Evolutionary conservation across 768 basidiomycete species (phyloP), one percentile per base, ranked within the genome.

Genomic region (Boletus huronensis): DNA sequence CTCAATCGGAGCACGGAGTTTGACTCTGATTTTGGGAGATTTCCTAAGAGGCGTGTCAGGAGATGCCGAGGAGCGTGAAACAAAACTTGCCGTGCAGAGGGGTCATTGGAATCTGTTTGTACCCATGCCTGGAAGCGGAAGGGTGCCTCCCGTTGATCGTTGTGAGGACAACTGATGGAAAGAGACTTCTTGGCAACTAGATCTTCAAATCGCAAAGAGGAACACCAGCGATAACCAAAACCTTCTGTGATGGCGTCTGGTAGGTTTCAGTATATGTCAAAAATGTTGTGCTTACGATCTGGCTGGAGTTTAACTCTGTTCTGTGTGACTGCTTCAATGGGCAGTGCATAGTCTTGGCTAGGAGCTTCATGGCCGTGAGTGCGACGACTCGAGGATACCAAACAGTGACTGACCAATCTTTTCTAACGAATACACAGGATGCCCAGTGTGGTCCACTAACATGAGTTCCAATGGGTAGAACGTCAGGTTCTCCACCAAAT

Each of bases 71-170:
- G n/a, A 40, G 34, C 17, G 9, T 28, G 38, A 46, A 25, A 34
- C 35, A 46, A 23, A 31, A 66, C 81, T 64, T 58, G 85, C 92
- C 82, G 79, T 9, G 78, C 60, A 19, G 72, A 66, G 8, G 77
- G 72, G 54, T 91, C 84, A 44, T 72, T 76, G 25, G 72, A 68
- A 62, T 96, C 89, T 34, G 83, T 88, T 54, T 93, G 82, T 2
- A 88, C 89, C 79, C 88, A 95, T 8, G 89, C 89, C 65, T 98
- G 96, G 74, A 98, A 90, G 28, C 92, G 85, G 79, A 98, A 99
- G 5, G 93, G 84, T 13, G 92, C 88, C 65, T 98, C 95, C 41
- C 77, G 77, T 1, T 84, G 75, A 61, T 93, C 85, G 29, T 82
- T 78, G 64, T 95, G 92, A 42, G 88, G 84, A 70, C 97, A 99